Conservation (phyloP, 352 stramenopile genomes). For the Phytophthora constricta region DNA sequence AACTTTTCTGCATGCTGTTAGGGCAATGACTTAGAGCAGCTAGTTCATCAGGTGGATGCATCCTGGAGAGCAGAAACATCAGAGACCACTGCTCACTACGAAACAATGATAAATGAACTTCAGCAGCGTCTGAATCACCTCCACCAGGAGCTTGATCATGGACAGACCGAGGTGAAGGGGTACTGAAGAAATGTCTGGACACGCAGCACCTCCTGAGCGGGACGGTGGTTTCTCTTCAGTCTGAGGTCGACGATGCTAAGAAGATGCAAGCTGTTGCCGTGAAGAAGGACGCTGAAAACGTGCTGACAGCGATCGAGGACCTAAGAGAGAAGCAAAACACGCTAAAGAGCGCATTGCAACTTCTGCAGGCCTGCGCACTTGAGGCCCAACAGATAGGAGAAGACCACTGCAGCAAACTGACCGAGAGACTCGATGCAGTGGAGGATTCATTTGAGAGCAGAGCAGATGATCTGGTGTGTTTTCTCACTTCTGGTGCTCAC, state of each 20-base stretch:
- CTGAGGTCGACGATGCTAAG: conserved; percentile 53
- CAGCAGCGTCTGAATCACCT: conserved; percentile 27
- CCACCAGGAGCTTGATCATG: conserved; percentile 21
- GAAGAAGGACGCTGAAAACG: conserved; percentile 5
- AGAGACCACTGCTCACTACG: conserved; percentile 10
- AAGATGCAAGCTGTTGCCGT: background rate
- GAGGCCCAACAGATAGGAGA: conserved; percentile 44
- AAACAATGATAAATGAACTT: conserved; percentile 24
- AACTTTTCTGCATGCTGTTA: background rate
- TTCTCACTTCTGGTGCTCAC: background rate
- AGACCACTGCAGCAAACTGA: conserved; percentile 35
- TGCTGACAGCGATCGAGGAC: conserved; percentile 45
- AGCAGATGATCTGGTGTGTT: conserved; percentile 62
- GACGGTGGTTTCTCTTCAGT: conserved; percentile 63
- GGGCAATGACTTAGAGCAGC: conserved; percentile 38
- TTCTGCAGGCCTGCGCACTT: conserved; percentile 54
- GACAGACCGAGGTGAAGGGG: conserved; percentile 52
- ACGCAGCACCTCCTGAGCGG: conserved; percentile 67
- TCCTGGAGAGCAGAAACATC: conserved; percentile 27
- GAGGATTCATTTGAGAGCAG: conserved; percentile 55
- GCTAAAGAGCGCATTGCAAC: conserved; percentile 54
- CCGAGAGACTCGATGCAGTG: conserved; percentile 41
- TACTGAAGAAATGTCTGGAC: conserved; percentile 64
- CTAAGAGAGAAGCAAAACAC: conserved; percentile 54
- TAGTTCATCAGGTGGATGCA: conserved; percentile 35